Conservation (phyloP, 2,329 filamentous ascomycete genomes). For the Ceratocystis eucalypticola region DNA sequence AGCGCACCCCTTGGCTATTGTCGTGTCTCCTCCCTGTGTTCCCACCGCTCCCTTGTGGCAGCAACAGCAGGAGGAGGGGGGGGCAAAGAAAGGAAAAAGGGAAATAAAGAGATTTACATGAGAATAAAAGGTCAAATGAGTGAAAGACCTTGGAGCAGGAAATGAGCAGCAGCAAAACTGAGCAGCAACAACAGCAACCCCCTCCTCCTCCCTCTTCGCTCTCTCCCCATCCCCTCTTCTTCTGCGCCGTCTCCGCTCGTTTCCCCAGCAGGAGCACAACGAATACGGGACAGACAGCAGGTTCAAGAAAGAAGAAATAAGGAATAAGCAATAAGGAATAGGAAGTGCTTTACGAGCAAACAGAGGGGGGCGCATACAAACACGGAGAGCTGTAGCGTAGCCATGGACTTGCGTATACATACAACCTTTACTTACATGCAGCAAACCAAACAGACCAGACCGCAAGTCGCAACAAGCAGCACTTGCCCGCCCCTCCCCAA, state of each 20-base stretch:
- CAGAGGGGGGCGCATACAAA: not conserved
- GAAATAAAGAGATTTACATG: not conserved
- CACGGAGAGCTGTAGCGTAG: no score
- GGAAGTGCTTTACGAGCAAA: not conserved
- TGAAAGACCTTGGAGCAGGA: not conserved
- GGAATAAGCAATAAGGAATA: not conserved
- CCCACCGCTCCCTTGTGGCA: not conserved
- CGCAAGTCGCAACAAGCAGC: no score
- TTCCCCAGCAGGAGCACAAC: no score
- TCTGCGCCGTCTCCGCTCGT: not conserved
- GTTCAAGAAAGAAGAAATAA: not conserved
- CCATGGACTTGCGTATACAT: not conserved
- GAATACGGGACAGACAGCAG: no score
- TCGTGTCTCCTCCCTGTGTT: not conserved
- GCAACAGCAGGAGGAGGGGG: not conserved
- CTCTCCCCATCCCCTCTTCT: not conserved
- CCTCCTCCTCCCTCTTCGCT: no score
- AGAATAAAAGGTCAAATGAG: not conserved
- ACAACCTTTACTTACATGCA: not conserved
- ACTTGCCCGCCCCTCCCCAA: no score
- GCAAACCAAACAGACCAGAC: no score
- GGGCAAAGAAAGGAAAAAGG: no score
- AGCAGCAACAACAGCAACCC: not conserved
- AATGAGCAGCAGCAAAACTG: not conserved
- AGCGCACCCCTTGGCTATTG: not conserved